Percentiles rank a stretch among this genome's conserved stretches.
Conservation (phyloP, 2,329 filamentous ascomycete species). For the Colletotrichum godetiae region DNA sequence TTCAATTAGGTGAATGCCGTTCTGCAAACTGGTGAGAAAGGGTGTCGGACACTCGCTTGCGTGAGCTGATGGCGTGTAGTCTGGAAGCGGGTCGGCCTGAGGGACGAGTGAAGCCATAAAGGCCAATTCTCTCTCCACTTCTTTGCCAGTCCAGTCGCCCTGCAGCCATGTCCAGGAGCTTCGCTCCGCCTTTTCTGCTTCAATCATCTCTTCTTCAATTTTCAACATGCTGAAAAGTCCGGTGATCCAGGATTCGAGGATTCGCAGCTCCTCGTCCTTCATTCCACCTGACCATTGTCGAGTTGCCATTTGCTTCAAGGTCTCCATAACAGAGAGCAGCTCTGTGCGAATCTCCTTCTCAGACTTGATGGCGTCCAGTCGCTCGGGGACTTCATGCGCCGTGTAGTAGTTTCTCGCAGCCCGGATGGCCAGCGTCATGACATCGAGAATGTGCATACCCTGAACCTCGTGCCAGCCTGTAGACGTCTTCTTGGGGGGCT, state of each 20-base stretch:
- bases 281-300: constrained; percentile 88
- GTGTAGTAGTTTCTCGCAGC: constrained; percentile 98
- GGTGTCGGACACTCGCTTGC: constrained; percentile 70
- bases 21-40: constrained; percentile 80
- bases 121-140: constrained; percentile 81
- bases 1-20: constrained; percentile 83
- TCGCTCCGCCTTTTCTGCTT: constrained; percentile 76
- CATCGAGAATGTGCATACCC: constrained; percentile 90
- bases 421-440: constrained; percentile 93
- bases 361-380: constrained; percentile 86
- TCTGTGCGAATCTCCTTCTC: constrained; percentile 89
- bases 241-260: constrained; percentile 82
- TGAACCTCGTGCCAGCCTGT: constrained; percentile 87
- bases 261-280: constrained; percentile 79
- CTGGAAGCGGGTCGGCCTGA: constrained; percentile 70
- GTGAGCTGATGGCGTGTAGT: constrained; percentile 67
- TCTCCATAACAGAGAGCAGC: constrained; percentile 86
- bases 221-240: constrained; percentile 82
- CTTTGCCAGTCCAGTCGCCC: constrained; percentile 79
- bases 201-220: constrained; percentile 82
- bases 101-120: constrained; percentile 83
- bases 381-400: constrained; percentile 86
- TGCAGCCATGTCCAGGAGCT: constrained; percentile 84
- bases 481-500: constrained; percentile 52
- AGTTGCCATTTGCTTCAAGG: constrained; percentile 90